These are phyloP conservation scores for Pinus tabuliformis DNA, from an alignment of 75 land plant genomes.

Conservation along the genomic window DNA sequence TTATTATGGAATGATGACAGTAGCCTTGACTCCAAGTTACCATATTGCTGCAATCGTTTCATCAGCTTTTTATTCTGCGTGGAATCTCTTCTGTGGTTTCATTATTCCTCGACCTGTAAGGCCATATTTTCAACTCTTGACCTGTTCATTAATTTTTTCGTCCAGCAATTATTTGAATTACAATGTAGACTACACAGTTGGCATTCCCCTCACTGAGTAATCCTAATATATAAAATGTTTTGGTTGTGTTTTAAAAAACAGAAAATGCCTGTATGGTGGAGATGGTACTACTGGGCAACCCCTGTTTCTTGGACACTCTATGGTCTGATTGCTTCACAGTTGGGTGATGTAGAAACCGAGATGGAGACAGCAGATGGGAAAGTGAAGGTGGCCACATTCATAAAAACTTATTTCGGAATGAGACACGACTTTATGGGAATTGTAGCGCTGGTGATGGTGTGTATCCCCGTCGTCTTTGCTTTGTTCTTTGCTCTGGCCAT, in stretches of 20 bases:
- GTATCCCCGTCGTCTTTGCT: conserved; percentile 16
- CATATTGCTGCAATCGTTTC: conserved; percentile 73
- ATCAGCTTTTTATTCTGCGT: conserved; percentile 63
- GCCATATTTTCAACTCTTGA: too few relatives aligned
- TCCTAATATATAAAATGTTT: too few relatives aligned
- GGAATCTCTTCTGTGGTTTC: conserved; percentile 89
- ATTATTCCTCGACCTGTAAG: conserved; percentile 65
- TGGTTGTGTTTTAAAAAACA: background rate
- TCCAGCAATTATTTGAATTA: too few relatives aligned
- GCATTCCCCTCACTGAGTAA: too few relatives aligned
- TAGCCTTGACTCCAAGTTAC: conserved; percentile 77
- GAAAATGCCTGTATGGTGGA: conserved; percentile 41
- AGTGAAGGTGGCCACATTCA: conserved; percentile 15
- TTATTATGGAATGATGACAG: conserved; percentile 91
- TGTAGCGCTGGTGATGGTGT: conserved; percentile 17
- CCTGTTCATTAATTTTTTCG: too few relatives aligned
- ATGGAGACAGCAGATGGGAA: conserved; percentile 17
- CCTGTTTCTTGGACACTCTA: conserved; percentile 40
- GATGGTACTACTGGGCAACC: conserved; percentile 34
- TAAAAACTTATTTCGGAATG: conserved; percentile 29
- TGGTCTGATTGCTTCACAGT: conserved; percentile 32
- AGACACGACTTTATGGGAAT: conserved; percentile 22
- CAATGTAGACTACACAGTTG: too few relatives aligned
- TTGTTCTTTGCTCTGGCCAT: conserved; percentile 23
- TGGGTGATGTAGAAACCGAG: conserved; percentile 27